These are phyloP conservation scores for Dendrocalamus sinicus DNA, from an alignment of 176 grass and related monocot genomes.

Conservation along the genomic window DNA sequence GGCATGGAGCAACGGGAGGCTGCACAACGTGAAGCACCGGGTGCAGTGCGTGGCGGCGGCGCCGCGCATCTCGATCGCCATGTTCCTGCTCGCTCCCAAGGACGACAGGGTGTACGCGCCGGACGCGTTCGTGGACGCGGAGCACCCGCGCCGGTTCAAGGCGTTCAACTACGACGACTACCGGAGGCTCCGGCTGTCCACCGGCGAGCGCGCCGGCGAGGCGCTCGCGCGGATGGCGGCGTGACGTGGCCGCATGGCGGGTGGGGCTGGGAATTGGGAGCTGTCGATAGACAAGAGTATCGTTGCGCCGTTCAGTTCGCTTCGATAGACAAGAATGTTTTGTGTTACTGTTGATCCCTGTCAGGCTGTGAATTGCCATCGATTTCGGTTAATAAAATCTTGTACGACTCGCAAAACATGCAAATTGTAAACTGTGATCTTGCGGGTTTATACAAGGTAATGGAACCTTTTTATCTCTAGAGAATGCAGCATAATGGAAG, in stretches of 20 bases:
- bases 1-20: slow-evolving; percentile 84
- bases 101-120: slow-evolving; percentile 70
- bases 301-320: neutral
- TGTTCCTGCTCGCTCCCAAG: slow-evolving; percentile 83
- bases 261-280: neutral
- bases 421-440: neutral
- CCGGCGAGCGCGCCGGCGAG: slow-evolving; percentile 65
- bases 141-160: slow-evolving; percentile 62
- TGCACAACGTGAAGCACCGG: slow-evolving; percentile 80
- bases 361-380: neutral
- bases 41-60: slow-evolving; percentile 72
- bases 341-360: neutral
- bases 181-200: slow-evolving; percentile 61
- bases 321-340: neutral
- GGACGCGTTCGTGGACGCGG: slow-evolving; percentile 49
- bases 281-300: neutral
- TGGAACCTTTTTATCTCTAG: neutral
- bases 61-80: slow-evolving; percentile 71
- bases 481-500: too few relatives aligned
- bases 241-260: slow-evolving; percentile 3
- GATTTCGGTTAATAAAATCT: neutral
- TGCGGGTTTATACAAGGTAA: neutral
- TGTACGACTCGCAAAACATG: neutral
- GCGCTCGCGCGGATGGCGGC: slow-evolving; percentile 52
- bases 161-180: slow-evolving; percentile 66